Conservation (phyloP, 1,284 basidiomycete species). For the Grifola frondosa region DNA sequence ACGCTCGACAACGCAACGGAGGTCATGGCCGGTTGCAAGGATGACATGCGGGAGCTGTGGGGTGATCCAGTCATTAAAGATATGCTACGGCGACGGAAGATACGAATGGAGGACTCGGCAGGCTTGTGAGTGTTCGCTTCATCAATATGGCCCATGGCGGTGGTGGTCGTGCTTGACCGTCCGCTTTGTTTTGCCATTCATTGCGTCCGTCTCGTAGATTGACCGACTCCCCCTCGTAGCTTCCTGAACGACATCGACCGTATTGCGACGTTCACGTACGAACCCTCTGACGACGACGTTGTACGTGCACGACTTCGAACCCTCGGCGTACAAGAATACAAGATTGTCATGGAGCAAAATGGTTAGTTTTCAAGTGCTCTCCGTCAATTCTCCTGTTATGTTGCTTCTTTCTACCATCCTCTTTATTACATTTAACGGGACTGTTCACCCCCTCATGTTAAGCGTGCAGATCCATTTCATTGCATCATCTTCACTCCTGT, state of each 20-base stretch:
- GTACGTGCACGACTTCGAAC: conserved; percentile 63
- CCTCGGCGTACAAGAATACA: conserved; percentile 40
- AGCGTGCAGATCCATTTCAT: no score
- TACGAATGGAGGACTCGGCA: conserved; percentile 60
- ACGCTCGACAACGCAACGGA: conserved; percentile 49
- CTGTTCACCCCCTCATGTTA: no score
- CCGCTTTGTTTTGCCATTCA: conserved; percentile 1
- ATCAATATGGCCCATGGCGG: background rate
- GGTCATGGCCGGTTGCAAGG: conserved; percentile 56
- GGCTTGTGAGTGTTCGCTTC: conserved; percentile 59
- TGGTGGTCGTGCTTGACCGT: background rate
- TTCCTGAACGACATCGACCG: conserved; percentile 65
- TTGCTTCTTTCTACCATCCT: conserved; percentile 3
- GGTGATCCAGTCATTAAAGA: conserved; percentile 56
- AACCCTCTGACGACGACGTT: conserved; percentile 70
- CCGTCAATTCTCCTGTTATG: background rate
- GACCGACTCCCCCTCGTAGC: conserved; percentile 32
- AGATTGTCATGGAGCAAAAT: conserved; percentile 32
- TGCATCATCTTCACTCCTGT: no score
- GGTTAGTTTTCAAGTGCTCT: conserved; percentile 11
- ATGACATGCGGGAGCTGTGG: conserved; percentile 69
- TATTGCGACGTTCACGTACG: conserved; percentile 56
- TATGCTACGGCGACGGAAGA: conserved; percentile 48
- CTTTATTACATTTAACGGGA: no score
- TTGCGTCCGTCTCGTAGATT: conserved; percentile 5